Evolutionary conservation across 495 filamentous ascomycete species (phyloP).

Genomic region (Podospora australis): DNA sequence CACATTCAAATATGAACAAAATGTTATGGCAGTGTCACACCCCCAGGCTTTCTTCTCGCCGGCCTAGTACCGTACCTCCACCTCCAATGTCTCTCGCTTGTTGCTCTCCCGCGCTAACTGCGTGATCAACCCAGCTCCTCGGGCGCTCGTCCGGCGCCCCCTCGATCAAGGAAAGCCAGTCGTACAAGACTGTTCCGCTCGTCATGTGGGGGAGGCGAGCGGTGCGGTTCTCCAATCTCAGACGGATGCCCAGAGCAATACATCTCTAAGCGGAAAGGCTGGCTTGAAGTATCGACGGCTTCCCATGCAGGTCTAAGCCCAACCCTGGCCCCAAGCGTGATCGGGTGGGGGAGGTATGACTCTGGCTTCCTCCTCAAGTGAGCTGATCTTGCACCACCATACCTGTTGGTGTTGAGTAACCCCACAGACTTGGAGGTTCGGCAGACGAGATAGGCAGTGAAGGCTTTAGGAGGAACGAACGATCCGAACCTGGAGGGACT

Average conservation of each 20-base stretch:
- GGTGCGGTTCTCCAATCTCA: constrained; percentile 1
- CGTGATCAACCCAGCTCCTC: constrained; percentile 3
- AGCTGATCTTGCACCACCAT: constrained; percentile 4
- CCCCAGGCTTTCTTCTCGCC: too few relatives aligned
- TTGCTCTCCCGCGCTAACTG: constrained; percentile 1
- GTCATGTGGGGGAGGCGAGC: constrained; percentile 9
- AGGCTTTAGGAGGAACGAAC: too few relatives aligned
- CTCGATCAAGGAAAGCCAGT: background rate
- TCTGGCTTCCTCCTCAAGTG: background rate
- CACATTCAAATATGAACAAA: background rate
- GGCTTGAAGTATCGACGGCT: background rate
- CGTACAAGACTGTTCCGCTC: background rate
- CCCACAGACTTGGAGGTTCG: background rate
- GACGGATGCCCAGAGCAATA: constrained; percentile 3
- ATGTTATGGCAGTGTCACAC: constrained; percentile 3
- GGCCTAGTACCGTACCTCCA: background rate
- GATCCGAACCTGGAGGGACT: too few relatives aligned
- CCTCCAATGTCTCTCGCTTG: constrained; percentile 1
- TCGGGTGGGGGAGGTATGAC: background rate
- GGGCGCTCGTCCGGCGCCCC: background rate
- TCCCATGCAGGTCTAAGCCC: constrained; percentile 1
- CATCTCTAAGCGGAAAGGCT: constrained; percentile 10
- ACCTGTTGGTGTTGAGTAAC: constrained; percentile 2
- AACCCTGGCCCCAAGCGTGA: background rate
- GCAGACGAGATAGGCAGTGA: too few relatives aligned